Percentiles rank a stretch among this genome's conserved stretches.
Evolutionary conservation across 179 eudicot genomes (phyloP).

Genomic region (Camellia oleifera): DNA sequence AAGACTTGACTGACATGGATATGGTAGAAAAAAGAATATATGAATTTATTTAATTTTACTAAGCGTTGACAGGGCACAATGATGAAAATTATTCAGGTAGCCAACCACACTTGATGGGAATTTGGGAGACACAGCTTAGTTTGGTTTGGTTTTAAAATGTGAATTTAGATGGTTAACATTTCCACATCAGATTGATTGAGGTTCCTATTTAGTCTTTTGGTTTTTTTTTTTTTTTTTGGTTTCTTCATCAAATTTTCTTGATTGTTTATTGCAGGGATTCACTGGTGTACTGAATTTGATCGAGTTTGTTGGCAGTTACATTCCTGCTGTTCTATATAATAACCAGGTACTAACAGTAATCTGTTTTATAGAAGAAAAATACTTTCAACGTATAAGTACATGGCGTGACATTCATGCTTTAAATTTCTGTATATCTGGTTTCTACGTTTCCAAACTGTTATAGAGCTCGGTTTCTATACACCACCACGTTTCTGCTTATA

Average conservation of each 20-base stretch:
- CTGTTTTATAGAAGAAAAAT: not conserved
- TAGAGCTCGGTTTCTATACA: not conserved
- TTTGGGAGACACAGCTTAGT: too few species aligned
- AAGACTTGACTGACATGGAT: too few species aligned
- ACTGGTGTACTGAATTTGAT: slow-evolving; percentile 72
- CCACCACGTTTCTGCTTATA: not conserved
- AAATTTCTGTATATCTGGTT: not conserved
- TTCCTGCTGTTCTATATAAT: slow-evolving; percentile 74
- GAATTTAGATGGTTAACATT: not conserved
- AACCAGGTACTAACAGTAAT: slow-evolving; percentile 59
- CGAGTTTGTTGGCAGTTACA: slow-evolving; percentile 55
- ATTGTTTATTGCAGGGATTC: slow-evolving; percentile 58
- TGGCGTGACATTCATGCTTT: not conserved
- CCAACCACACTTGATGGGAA: too few species aligned
- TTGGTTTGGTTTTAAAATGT: not conserved
- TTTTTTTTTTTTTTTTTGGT: not conserved
- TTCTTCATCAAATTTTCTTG: not conserved
- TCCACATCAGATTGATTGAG: not conserved
- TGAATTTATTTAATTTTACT: too few species aligned
- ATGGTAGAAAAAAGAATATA: too few species aligned
- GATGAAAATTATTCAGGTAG: too few species aligned
- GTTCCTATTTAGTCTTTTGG: too few species aligned
- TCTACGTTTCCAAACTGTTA: not conserved
- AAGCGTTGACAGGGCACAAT: too few species aligned
- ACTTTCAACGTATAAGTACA: not conserved